A percentile compares a stretch with the other conserved stretches of the same genome.
Conservation (phyloP, 495 filamentous ascomycete genomes). For the Penicillium arizonense region DNA sequence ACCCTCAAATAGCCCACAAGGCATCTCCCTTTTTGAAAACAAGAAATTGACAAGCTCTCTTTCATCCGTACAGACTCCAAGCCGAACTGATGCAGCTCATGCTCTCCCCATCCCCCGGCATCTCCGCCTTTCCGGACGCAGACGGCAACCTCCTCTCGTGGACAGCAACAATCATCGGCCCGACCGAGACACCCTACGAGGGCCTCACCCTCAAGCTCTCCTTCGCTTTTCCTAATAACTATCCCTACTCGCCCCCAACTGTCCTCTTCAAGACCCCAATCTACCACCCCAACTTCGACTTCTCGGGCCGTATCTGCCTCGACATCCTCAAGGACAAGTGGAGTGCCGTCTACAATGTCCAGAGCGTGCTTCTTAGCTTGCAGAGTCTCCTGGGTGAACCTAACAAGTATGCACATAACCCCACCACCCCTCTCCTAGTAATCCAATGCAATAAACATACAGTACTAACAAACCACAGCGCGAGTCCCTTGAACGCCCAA, state of each 20-base stretch:
- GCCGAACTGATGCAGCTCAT: slow-evolving; percentile 97
- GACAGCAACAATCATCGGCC: slow-evolving; percentile 91
- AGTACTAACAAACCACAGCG: slow-evolving; percentile 48
- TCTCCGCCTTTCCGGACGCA: slow-evolving; percentile 90
- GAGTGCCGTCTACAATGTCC: slow-evolving; percentile 93
- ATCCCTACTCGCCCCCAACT: slow-evolving; percentile 89
- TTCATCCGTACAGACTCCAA: slow-evolving; percentile 65
- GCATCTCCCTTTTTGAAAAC: not conserved
- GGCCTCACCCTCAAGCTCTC: slow-evolving; percentile 89
- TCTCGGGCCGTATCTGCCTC: slow-evolving; percentile 87
- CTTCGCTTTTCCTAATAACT: slow-evolving; percentile 87
- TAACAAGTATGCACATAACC: slow-evolving; percentile 76
- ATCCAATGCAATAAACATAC: not conserved
- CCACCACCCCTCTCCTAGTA: not conserved
- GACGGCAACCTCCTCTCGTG: slow-evolving; percentile 89
- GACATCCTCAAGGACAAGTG: slow-evolving; percentile 99
- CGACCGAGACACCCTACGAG: slow-evolving; percentile 87
- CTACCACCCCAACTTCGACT: slow-evolving; percentile 93
- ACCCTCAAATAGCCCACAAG: not conserved
- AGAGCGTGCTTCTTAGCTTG: slow-evolving; percentile 86
- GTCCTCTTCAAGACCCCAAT: slow-evolving; percentile 93
- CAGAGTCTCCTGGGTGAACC: slow-evolving; percentile 96
- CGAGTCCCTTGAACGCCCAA: slow-evolving; percentile 93
- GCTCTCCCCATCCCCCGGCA: slow-evolving; percentile 87
- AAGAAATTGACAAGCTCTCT: slow-evolving; percentile 2